phyloP scores from a whole-genome alignment of 1,139 yeast species.

The Yamadazyma dendronema region DNA sequence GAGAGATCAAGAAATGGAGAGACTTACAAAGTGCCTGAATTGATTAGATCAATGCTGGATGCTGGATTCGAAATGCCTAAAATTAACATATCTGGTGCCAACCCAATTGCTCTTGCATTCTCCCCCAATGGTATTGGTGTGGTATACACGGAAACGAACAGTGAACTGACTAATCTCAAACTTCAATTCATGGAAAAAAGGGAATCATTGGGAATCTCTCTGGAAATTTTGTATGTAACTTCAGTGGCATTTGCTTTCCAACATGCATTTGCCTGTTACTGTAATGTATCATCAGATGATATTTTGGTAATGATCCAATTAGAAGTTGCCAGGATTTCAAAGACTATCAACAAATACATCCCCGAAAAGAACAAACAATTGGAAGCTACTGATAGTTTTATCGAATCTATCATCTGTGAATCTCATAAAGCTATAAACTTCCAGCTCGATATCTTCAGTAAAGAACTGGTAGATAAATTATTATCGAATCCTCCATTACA shows the following conservation, averaged over 20 bases:
- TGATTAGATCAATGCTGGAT: slow-evolving; percentile 37
- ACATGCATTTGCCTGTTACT: slow-evolving; percentile 68
- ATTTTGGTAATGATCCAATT: slow-evolving; percentile 52
- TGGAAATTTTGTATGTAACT: slow-evolving; percentile 36
- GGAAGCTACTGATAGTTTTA: slow-evolving; percentile 32
- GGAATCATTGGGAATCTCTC: slow-evolving; percentile 18
- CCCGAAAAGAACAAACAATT: slow-evolving; percentile 16
- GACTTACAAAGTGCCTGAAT: slow-evolving; percentile 21
- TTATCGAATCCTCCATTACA: slow-evolving; percentile 74
- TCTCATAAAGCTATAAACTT: slow-evolving; percentile 69
- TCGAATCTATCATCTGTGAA: slow-evolving; percentile 54
- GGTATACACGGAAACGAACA: slow-evolving; percentile 32
- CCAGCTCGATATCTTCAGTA: slow-evolving; percentile 58
- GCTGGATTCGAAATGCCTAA: slow-evolving; percentile 54
- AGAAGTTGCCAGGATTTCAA: slow-evolving; percentile 36
- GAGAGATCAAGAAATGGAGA: slow-evolving; percentile 16
- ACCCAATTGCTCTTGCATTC: slow-evolving; percentile 38
- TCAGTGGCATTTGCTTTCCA: slow-evolving; percentile 63
- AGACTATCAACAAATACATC: slow-evolving; percentile 13
- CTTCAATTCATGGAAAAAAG: slow-evolving; percentile 30
- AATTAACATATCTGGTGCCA: slow-evolving; percentile 14
- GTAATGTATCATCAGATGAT: slow-evolving; percentile 66
- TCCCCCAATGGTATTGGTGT: slow-evolving; percentile 61
- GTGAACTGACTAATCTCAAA: slow-evolving; percentile 20
- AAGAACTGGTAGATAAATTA: slow-evolving; percentile 68